Percentiles rank a stretch among this genome's conserved stretches.
phyloP scores from a whole-genome alignment of 2,329 filamentous ascomycete genomes.

The Colletotrichum shisoi region DNA sequence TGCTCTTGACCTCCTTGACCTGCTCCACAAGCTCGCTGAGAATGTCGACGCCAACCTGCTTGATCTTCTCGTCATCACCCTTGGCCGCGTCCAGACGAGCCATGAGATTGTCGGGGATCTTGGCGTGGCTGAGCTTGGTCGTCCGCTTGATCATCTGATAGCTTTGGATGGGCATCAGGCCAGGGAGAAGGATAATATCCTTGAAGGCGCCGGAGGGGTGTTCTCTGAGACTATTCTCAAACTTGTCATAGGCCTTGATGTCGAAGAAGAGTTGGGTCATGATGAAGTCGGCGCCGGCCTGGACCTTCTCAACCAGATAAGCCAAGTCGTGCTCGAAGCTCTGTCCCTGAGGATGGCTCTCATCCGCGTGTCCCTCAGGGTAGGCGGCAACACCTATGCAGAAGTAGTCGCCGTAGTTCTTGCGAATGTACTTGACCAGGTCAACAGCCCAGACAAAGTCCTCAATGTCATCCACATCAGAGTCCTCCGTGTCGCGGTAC shows the following conservation, averaged over 20 bases:
- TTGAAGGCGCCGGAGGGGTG: slow-evolving; percentile 88
- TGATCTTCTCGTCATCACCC: slow-evolving; percentile 82
- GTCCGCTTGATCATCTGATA: slow-evolving; percentile 95
- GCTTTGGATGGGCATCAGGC: slow-evolving; percentile 96
- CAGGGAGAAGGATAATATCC: slow-evolving; percentile 87
- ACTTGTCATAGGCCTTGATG: slow-evolving; percentile 78
- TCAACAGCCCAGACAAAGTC: slow-evolving; percentile 91
- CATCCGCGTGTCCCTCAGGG: slow-evolving; percentile 92
- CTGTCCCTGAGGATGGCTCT: slow-evolving; percentile 77
- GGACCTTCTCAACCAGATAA: slow-evolving; percentile 87
- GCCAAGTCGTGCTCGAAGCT: slow-evolving; percentile 82
- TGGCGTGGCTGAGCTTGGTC: slow-evolving; percentile 91
- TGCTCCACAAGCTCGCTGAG: slow-evolving; percentile 83
- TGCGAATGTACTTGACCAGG: slow-evolving; percentile 86
- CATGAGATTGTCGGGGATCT: slow-evolving; percentile 75
- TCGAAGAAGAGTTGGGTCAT: slow-evolving; percentile 99
- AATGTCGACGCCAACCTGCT: slow-evolving; percentile 81
- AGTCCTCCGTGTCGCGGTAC: slow-evolving; percentile 72
- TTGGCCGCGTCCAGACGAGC: slow-evolving; percentile 75
- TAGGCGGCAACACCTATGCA: slow-evolving; percentile 95
- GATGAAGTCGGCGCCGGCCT: slow-evolving; percentile 94
- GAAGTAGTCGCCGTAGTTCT: slow-evolving; percentile 90
- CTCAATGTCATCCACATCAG: slow-evolving; percentile 70
- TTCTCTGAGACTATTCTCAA: slow-evolving; percentile 77
- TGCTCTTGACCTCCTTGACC: slow-evolving; percentile 71